Base-by-base conservation (phyloP, 768 basidiomycete genomes). In the Tricholoma terreum region DNA sequence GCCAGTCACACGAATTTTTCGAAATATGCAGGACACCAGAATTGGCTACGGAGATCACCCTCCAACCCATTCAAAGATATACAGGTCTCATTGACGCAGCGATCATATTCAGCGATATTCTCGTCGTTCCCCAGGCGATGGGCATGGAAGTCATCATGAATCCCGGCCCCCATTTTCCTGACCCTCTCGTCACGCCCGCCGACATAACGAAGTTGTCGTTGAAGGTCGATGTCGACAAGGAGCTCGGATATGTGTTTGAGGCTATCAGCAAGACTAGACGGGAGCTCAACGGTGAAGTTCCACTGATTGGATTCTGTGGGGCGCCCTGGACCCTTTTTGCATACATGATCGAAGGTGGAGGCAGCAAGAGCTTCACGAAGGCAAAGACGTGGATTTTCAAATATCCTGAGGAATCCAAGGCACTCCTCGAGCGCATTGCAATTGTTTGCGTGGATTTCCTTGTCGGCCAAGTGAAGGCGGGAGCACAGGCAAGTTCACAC, bases 341-440 rank as follows among this genome's bases (percentile, higher is more conserved):
- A 19, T 99, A 98, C 71, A 99, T 99, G 97, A 83, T 97, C 65
- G 97, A 98, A 71, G 97, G 97, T 7, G 96, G 95, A 5, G 90
- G 90, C 8, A 91, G 84, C 71, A 94, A 94, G 74, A 91, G 90
- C 12, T 84, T 92, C 63, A 88, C 91, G 60, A 94, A 95, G 72
- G 84, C 85, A 34, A 99, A 99, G 75, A 85, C 89, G 0, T 99
- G 97, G 96, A 69, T 98, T 6, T 98, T 92, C 79, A 89, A 86
- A 67, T 84, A 93, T 67, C 94, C 95, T 1, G 82, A 88, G 60
- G 87, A 89, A 72, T 90, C 91, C 46, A 87, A 89, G 66, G 82
- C 79, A 14, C 79, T 99, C 22, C 74, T 99, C 24, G 68, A 77
- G 64, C 82, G 84, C 58, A 90, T 98, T 59, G 91, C 96, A n/a